phyloP scores from a whole-genome alignment of 139 green algal species.

The Desmodesmus armatus region DNA sequence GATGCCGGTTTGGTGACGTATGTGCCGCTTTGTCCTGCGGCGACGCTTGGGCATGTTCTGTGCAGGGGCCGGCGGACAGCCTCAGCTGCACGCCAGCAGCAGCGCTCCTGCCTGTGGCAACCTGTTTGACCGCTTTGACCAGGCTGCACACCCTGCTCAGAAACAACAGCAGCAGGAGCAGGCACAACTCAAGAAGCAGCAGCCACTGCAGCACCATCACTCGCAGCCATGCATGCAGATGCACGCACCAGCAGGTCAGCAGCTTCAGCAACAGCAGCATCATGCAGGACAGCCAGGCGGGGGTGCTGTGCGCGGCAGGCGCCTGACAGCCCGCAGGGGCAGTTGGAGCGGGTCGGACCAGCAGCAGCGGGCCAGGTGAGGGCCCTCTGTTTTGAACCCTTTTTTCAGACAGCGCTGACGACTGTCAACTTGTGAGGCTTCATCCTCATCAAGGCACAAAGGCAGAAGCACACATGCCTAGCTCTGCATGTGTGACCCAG shows the following conservation, averaged over 20 bases:
- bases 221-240: not conserved
- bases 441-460: too few relatives aligned
- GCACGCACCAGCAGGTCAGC: not conserved
- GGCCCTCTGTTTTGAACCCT: too few relatives aligned
- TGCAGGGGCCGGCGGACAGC: not conserved
- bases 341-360: too few relatives aligned
- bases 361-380: too few relatives aligned
- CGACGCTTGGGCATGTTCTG: not conserved
- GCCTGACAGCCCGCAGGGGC: too few relatives aligned
- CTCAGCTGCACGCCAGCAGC: slow-evolving; percentile 15
- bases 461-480: too few relatives aligned
- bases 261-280: not conserved
- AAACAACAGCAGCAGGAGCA: not conserved
- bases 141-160: too few relatives aligned
- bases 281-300: too few relatives aligned
- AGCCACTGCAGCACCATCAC: not conserved
- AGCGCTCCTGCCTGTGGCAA: slow-evolving; percentile 12
- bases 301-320: too few relatives aligned
- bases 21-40: not conserved
- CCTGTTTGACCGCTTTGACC: slow-evolving; percentile 13
- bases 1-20: not conserved
- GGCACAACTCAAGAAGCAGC: not conserved
- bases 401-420: too few relatives aligned
- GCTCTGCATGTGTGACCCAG: too few relatives aligned
- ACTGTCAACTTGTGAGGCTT: too few relatives aligned